Evolutionary conservation across 2,329 filamentous ascomycete species (phyloP).

Genomic region (Sclerotinia spermophila): DNA sequence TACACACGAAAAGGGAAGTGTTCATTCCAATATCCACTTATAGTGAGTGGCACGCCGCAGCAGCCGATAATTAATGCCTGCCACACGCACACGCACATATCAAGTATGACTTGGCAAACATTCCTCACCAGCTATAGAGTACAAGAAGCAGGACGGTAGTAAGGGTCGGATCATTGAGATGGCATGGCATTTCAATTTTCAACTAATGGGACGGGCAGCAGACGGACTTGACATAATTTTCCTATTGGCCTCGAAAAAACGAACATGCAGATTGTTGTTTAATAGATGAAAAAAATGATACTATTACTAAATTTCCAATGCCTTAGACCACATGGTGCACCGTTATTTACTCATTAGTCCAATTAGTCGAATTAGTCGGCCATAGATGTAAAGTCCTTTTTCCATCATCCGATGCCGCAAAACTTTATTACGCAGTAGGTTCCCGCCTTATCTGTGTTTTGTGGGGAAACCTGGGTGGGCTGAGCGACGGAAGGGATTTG

Average conservation of each 20-base stretch:
- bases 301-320: background rate
- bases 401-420: slow-evolving; percentile 13
- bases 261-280: background rate
- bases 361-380: background rate
- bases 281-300: background rate
- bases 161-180: background rate
- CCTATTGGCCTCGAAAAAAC: background rate
- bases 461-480: slow-evolving; percentile 1
- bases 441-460: slow-evolving; percentile 7
- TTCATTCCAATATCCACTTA: background rate
- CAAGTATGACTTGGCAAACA: slow-evolving; percentile 1
- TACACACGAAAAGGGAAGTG: background rate
- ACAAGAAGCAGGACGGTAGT: background rate
- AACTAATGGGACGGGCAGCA: background rate
- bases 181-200: background rate
- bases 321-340: background rate
- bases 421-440: slow-evolving; percentile 3
- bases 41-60: background rate
- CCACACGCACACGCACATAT: background rate
- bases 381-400: slow-evolving; percentile 3
- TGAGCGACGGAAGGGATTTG: background rate
- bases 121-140: background rate
- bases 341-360: background rate
- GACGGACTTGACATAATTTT: background rate
- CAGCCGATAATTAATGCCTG: background rate